Evolutionary conservation across 495 filamentous ascomycete genomes (phyloP).

Genomic region (Lophiotrema nucula): DNA sequence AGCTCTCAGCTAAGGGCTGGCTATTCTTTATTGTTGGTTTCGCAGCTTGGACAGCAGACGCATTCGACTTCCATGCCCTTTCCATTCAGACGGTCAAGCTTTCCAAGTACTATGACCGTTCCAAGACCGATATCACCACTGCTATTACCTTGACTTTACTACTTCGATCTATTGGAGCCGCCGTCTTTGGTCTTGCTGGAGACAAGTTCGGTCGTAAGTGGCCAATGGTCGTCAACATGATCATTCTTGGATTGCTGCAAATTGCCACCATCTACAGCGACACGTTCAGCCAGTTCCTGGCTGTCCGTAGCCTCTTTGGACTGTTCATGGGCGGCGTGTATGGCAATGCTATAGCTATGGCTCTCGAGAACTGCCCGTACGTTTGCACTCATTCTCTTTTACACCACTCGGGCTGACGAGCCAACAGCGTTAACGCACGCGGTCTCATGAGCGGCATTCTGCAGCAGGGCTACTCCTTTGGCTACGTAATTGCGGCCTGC

Average conservation of each 20-base stretch:
- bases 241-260: conserved; percentile 62
- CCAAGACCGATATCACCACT: conserved; percentile 66
- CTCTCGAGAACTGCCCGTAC: conserved; percentile 70
- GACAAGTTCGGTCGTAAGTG: conserved; percentile 78
- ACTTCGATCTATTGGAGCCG: conserved; percentile 68
- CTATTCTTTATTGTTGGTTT: conserved; percentile 65
- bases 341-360: conserved; percentile 79
- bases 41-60: conserved; percentile 65
- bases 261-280: conserved; percentile 69
- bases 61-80: conserved; percentile 76
- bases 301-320: conserved; percentile 69
- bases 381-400: conserved; percentile 8
- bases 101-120: conserved; percentile 61
- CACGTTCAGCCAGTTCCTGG: conserved; percentile 68
- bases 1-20: conserved; percentile 58
- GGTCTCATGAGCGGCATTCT: conserved; percentile 76
- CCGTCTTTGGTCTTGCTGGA: conserved; percentile 67
- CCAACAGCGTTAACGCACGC: conserved; percentile 50
- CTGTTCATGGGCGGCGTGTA: conserved; percentile 83
- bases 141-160: conserved; percentile 74
- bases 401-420: background rate
- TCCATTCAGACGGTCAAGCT: conserved; percentile 70
- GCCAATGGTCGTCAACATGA: conserved; percentile 74
- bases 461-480: conserved; percentile 75
- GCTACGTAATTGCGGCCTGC: conserved; percentile 71